These are phyloP conservation scores for Benincasa hispida DNA, from an alignment of 306 rosid genomes.

Conservation along the genomic window DNA sequence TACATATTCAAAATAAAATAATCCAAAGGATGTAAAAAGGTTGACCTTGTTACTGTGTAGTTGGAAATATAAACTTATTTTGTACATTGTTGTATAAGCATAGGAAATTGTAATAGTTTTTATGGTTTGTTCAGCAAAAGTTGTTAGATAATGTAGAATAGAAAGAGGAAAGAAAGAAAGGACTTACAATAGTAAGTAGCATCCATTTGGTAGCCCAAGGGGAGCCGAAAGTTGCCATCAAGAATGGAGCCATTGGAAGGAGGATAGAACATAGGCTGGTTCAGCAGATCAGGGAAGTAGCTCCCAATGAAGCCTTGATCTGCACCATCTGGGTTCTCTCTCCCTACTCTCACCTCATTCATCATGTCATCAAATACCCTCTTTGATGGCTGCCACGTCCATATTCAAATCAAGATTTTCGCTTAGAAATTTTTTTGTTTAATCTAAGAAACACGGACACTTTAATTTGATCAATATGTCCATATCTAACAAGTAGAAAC, in stretches of 20 bases:
- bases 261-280: constrained; percentile 65
- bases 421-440: too few species aligned
- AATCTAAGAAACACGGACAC: too few species aligned
- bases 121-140: too few species aligned
- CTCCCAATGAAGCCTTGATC: constrained; percentile 91
- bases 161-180: background rate
- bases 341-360: constrained; percentile 43
- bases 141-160: too few species aligned
- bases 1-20: too few species aligned
- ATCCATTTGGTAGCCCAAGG: constrained; percentile 97
- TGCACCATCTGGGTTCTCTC: constrained; percentile 91
- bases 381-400: constrained; percentile 58
- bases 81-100: too few species aligned
- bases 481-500: too few species aligned
- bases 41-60: too few species aligned
- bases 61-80: too few species aligned
- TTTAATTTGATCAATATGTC: too few species aligned
- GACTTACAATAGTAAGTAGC: constrained; percentile 88
- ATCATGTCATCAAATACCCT: constrained; percentile 73
- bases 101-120: too few species aligned
- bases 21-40: too few species aligned
- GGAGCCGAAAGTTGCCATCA: constrained; percentile 75
- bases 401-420: background rate
- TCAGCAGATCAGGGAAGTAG: constrained; percentile 80
- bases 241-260: constrained; percentile 61